Base-by-base conservation (phyloP, 2,329 filamentous ascomycete genomes). In the Claviceps monticola region DNA sequence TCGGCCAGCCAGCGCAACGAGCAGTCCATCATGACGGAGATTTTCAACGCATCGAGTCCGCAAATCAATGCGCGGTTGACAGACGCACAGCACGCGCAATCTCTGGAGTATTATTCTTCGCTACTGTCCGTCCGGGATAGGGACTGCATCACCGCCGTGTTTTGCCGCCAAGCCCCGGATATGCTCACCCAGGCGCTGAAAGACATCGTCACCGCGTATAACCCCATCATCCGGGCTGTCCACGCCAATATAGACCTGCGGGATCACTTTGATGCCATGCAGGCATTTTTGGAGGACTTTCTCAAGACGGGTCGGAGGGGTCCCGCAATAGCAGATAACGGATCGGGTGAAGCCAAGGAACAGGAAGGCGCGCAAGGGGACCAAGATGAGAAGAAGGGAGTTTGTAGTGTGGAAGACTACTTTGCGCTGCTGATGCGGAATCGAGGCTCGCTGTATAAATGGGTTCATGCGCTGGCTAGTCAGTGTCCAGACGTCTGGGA, bases 101-200 rank as follows among this genome's bases (percentile, higher is more conserved):
- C 82, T 38, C 71, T 84, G 45, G 80, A 86, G 53, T 90, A 87
- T 64, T 80, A 86, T 56, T 76, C 82, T 0, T 79, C 83, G 1
- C 74, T 82, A n/a, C 75, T 90, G 23, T 82, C 82, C 0, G 76
- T 86, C 8, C 79, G 81, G 38, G 87, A 93, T 61, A 78, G 86
- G n/a, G 79, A 86, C 52, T 76, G 82, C 58, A 80, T 91, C 48
- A 78, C 79, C 13, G 73, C 74, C 13, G 76, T 80, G 0, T 67
- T 89, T 14, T 91, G 86, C 64, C 77, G 78, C 14, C 74, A 79
- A 46, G 78, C 74, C 23, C 86, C 87, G 0, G 87, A 91, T 58
- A 72, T 84, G 9, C 72, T 89, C n/a, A 90, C 86, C 0, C 74
- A 79, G 8, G 74, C 79, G 1, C 69, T 90, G 47, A 75, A 78